phyloP scores from a whole-genome alignment of 495 filamentous ascomycete genomes.

The Sabuloglossum arenarium region DNA sequence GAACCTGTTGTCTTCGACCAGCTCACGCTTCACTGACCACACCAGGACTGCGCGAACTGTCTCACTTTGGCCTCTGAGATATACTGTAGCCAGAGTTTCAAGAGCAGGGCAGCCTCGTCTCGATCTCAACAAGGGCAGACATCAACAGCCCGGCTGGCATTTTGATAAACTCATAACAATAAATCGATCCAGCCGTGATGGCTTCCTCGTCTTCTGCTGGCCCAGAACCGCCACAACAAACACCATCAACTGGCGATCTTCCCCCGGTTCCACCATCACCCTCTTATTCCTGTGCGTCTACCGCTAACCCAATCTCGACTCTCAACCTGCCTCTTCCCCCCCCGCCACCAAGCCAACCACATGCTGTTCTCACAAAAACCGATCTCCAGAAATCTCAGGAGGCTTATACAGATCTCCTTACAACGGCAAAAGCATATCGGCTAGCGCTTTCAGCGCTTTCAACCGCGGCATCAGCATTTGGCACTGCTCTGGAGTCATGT shows the following conservation, averaged over 20 bases:
- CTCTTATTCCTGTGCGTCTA: conserved; percentile 38
- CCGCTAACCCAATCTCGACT: conserved; percentile 31
- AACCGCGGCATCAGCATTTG: conserved; percentile 35
- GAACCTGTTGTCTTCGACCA: too few relatives aligned
- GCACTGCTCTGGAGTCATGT: conserved; percentile 37
- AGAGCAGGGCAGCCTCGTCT: too few relatives aligned
- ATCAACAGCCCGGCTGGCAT: too few relatives aligned
- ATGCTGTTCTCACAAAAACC: conserved; percentile 34
- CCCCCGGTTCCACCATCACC: conserved; percentile 34
- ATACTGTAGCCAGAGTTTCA: too few relatives aligned
- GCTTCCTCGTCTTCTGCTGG: neutral
- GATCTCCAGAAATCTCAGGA: conserved; percentile 37
- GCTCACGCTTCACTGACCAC: too few relatives aligned
- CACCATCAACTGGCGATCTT: conserved; percentile 11
- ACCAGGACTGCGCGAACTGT: too few relatives aligned
- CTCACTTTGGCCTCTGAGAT: too few relatives aligned
- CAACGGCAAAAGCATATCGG: conserved; percentile 37
- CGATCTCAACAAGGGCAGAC: too few relatives aligned
- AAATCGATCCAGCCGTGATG: neutral
- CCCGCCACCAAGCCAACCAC: conserved; percentile 30
- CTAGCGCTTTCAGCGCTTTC: conserved; percentile 34
- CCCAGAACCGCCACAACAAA: neutral
- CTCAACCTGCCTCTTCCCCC: conserved; percentile 33
- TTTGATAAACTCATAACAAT: too few relatives aligned
- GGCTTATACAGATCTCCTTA: conserved; percentile 36